phyloP scores from a whole-genome alignment of 2,329 filamentous ascomycete species.

The Thelonectria rubi region DNA sequence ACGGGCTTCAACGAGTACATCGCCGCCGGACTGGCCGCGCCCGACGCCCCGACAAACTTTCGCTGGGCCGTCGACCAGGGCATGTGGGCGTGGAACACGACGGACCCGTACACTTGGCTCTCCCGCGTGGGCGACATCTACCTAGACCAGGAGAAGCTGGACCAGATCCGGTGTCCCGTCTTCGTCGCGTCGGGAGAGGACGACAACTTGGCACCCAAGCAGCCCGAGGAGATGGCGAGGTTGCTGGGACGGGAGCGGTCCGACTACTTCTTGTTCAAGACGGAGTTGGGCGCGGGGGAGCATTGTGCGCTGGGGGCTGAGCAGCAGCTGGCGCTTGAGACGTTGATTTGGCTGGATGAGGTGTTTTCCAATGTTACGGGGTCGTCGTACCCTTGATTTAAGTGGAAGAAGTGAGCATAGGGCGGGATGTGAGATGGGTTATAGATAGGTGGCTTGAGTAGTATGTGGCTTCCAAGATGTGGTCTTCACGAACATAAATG shows the following conservation, averaged over 20 bases:
- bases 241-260: slow-evolving; percentile 12
- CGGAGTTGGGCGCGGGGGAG: slow-evolving; percentile 24
- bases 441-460: too few species aligned
- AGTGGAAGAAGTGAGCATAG: too few species aligned
- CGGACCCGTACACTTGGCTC: slow-evolving; percentile 21
- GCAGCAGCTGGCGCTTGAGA: slow-evolving; percentile 16
- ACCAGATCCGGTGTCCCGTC: slow-evolving; percentile 14
- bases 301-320: slow-evolving; percentile 26
- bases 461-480: too few species aligned
- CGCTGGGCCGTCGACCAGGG: slow-evolving; percentile 25
- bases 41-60: slow-evolving; percentile 8
- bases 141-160: slow-evolving; percentile 11
- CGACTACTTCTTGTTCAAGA: slow-evolving; percentile 21
- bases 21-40: background rate
- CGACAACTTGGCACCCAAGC: slow-evolving; percentile 15
- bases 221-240: slow-evolving; percentile 24
- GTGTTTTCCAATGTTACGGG: slow-evolving; percentile 13
- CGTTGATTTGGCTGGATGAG: slow-evolving; percentile 18
- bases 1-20: slow-evolving; percentile 17
- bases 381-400: background rate
- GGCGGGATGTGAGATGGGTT: too few species aligned
- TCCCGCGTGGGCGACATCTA: slow-evolving; percentile 11
- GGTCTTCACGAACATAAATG: too few species aligned
- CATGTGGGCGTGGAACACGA: slow-evolving; percentile 24
- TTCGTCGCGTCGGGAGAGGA: slow-evolving; percentile 22